Evolutionary conservation across 192 early-diverging fungal genomes (phyloP), one percentile per base, ranked within the genome.

Genomic region (Coemansia sp.): DNA sequence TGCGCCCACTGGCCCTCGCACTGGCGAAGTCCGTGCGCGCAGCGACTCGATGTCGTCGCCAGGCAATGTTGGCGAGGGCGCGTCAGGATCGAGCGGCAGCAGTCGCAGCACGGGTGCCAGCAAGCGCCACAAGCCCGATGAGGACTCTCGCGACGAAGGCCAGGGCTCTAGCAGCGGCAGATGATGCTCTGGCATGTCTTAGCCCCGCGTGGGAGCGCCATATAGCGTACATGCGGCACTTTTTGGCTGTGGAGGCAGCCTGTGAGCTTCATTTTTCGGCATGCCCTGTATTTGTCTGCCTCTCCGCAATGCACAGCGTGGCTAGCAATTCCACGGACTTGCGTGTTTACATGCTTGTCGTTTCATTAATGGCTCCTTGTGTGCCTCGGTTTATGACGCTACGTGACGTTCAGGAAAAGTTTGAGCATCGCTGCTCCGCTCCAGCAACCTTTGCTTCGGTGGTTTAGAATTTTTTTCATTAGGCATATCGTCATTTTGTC

Each of bases 91-190:
- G 9, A 31, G 5, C 26, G 21, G 28, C 64, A 37, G 4, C 23
- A 48, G 16, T 36, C 34, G 35, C 18, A 52, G 13, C 33, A 6
- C 8, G 4, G 65, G 61, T 4, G 48, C 72, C 33, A 68, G 53
- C 56, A 74, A 74, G 58, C 65, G 72, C n/a, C 72, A 74, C 36
- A 62, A 66, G 4, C 7, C 61, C 18, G 47, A 65, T 43, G 66
- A 47, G n/a, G 56, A 26, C 6, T 13, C 52, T 53, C 1, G 14
- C 26, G 11, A 53, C 28, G 52, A 53, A 6, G 52, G 14, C 52
- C 52, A 53, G 6, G 52, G 52, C 52, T 53, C 52, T 12, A 28
- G 52, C 52, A 4, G 52, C 14, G 52, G 52, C 23, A 33, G 26
- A 2, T 53, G 48, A 52, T 39, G 18, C 45, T 18, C n/a, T 25